Conservation (phyloP, 352 stramenopile species). For the Phytophthora palmivora region DNA sequence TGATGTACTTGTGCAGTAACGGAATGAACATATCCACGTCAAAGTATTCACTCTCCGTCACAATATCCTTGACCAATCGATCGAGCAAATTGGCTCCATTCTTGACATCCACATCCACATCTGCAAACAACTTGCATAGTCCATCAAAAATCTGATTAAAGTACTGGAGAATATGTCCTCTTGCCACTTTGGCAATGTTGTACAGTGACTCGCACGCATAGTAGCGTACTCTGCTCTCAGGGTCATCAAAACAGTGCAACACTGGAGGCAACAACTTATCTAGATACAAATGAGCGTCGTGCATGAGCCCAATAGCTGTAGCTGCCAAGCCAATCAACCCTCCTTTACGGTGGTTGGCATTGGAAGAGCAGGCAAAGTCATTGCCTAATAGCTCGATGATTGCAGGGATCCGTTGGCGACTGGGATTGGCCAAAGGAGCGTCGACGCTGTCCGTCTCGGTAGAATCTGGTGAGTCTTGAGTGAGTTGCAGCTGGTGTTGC, state of each 20-base stretch:
- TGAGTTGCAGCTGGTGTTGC: slow-evolving; percentile 53
- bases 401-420: slow-evolving; percentile 86
- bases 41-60: slow-evolving; percentile 98
- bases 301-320: slow-evolving; percentile 97
- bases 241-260: slow-evolving; percentile 99
- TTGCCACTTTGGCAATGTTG: slow-evolving; percentile 99
- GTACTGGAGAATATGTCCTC: slow-evolving; percentile 95
- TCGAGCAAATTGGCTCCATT: slow-evolving; percentile 94
- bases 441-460: slow-evolving; percentile 41
- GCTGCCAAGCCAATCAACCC: slow-evolving; percentile 98
- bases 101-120: slow-evolving; percentile 99
- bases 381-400: slow-evolving; percentile 98
- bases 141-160: slow-evolving; percentile 99
- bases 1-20: slow-evolving; percentile 99
- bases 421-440: slow-evolving; percentile 48
- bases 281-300: slow-evolving; percentile 92
- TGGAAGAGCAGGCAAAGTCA: slow-evolving; percentile 98
- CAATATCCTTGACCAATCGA: slow-evolving; percentile 98
- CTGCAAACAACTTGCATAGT: slow-evolving; percentile 95
- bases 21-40: slow-evolving; percentile 99
- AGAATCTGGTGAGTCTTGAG: slow-evolving; percentile 19
- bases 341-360: slow-evolving; percentile 99
- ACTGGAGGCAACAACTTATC: slow-evolving; percentile 96
- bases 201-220: slow-evolving; percentile 99
- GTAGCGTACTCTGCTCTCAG: slow-evolving; percentile 97